A percentile compares a stretch with the other conserved stretches of the same genome.
Evolutionary conservation across 192 early-diverging fungal species (phyloP).

Genomic region (Geranomyces michiganensis): DNA sequence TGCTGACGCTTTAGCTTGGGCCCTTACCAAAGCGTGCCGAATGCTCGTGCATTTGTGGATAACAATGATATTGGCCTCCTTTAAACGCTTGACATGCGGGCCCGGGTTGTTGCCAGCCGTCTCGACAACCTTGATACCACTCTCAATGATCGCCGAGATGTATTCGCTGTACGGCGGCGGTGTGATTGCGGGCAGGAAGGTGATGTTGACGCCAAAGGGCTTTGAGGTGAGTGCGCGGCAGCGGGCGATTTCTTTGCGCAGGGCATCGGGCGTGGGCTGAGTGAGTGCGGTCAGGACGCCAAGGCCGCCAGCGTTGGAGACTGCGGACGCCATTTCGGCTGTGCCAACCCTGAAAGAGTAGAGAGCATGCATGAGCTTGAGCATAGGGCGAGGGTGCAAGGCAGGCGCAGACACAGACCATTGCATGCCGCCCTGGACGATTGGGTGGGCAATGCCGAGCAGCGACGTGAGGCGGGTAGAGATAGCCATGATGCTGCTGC

Average conservation of each 20-base stretch:
- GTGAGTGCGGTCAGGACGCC: constrained; percentile 71
- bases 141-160: constrained; percentile 70
- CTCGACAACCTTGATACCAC: constrained; percentile 79
- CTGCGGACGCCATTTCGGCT: constrained; percentile 65
- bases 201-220: constrained; percentile 83
- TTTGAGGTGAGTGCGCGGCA: constrained; percentile 75
- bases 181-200: constrained; percentile 76
- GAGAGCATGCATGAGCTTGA: not conserved
- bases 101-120: constrained; percentile 85
- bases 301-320: constrained; percentile 80
- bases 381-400: not conserved
- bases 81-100: constrained; percentile 72
- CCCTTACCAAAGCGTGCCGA: constrained; percentile 62
- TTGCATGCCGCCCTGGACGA: constrained; percentile 79
- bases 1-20: no score
- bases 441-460: constrained; percentile 73
- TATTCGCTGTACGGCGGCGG: constrained; percentile 77
- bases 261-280: constrained; percentile 76
- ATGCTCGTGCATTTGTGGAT: constrained; percentile 84
- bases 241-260: constrained; percentile 71
- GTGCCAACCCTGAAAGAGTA: constrained; percentile 51
- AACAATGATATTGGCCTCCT: constrained; percentile 65
- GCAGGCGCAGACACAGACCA: constrained; percentile 41
- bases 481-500: no score
- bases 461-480: constrained; percentile 66